Evolutionary conservation across 164 flowering plant species (phyloP).

Genomic region (Tetrastigma voinierianum): DNA sequence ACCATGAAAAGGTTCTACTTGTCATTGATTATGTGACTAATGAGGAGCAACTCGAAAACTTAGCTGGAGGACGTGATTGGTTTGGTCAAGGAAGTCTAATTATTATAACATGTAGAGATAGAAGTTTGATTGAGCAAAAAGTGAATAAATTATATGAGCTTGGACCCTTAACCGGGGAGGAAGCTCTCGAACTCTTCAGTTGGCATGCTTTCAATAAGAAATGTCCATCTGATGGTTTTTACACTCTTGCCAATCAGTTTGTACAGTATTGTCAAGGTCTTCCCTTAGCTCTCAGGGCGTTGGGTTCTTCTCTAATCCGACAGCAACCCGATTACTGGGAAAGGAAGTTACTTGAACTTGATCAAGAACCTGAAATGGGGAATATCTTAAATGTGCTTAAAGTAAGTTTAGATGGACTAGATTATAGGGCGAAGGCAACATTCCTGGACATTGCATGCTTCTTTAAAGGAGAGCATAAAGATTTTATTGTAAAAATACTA

Average conservation of each 20-base stretch:
- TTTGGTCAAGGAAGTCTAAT: conserved; percentile 7
- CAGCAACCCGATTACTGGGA: too few species aligned
- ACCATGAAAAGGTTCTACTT: not conserved
- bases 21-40: not conserved
- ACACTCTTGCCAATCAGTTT: not conserved
- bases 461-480: not conserved
- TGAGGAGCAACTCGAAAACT: not conserved
- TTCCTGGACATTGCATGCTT: not conserved
- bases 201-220: not conserved
- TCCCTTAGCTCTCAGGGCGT: too few species aligned
- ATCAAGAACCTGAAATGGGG: too few species aligned
- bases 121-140: not conserved
- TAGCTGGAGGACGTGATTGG: not conserved
- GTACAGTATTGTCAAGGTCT: not conserved
- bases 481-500: too few species aligned
- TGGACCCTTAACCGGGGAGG: not conserved
- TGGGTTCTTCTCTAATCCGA: too few species aligned
- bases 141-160: not conserved
- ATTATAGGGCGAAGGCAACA: not conserved
- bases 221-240: not conserved
- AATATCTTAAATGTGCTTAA: not conserved
- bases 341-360: too few species aligned
- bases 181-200: conserved; percentile 2
- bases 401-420: conserved; percentile 5
- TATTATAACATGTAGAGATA: conserved; percentile 5